Conservation (phyloP, 352 stramenopile genomes). For the Phytopythium montanum region DNA sequence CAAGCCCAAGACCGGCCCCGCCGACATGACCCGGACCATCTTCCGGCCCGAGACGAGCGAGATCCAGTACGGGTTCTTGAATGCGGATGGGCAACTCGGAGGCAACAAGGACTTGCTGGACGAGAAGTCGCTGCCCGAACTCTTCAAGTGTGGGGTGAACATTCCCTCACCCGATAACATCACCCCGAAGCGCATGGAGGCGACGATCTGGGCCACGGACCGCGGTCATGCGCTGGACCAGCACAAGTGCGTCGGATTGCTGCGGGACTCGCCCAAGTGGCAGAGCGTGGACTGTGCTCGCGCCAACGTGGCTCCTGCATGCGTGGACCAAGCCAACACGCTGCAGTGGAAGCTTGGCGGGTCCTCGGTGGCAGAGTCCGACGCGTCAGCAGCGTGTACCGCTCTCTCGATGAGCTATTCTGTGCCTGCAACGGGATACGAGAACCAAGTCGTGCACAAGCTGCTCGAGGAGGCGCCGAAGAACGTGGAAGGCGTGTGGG, state of each 20-base stretch:
- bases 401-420: constrained; percentile 27
- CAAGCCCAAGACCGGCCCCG: constrained; percentile 30
- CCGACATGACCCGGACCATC: constrained; percentile 49
- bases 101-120: constrained; percentile 65
- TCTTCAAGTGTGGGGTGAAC: constrained; percentile 73
- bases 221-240: constrained; percentile 25
- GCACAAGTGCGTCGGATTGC: constrained; percentile 50
- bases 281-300: constrained; percentile 54
- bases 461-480: constrained; percentile 23
- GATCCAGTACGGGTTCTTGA: constrained; percentile 82
- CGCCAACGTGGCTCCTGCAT: constrained; percentile 36
- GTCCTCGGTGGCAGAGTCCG: constrained; percentile 25
- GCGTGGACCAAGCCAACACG: constrained; percentile 24
- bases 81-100: constrained; percentile 68
- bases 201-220: constrained; percentile 55
- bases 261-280: constrained; percentile 35
- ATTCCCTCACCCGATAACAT: constrained; percentile 81
- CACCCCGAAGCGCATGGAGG: constrained; percentile 78
- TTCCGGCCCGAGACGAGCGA: constrained; percentile 83
- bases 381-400: constrained; percentile 23
- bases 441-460: constrained; percentile 44
- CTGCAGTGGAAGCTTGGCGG: constrained; percentile 34
- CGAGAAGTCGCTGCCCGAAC: constrained; percentile 53
- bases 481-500: constrained; percentile 38
- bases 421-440: constrained; percentile 46